These are phyloP conservation scores for Pseudocercospora macadamiae DNA, from an alignment of 2,329 filamentous ascomycete species.

Conservation along the genomic window DNA sequence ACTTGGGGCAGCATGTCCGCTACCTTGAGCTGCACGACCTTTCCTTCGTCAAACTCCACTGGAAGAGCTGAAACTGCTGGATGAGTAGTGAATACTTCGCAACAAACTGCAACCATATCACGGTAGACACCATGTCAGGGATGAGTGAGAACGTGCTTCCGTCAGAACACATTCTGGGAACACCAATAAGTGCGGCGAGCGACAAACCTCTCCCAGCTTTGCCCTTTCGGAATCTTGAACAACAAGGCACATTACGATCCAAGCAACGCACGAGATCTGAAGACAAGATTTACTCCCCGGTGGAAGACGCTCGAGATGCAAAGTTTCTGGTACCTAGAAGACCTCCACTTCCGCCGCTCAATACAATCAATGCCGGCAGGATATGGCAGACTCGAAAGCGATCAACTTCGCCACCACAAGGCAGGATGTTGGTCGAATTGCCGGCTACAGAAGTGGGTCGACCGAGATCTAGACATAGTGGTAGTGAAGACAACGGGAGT, in stretches of 20 bases:
- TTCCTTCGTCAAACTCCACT: background rate
- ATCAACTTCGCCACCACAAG: background rate
- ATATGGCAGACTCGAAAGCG: background rate
- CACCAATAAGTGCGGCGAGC: background rate
- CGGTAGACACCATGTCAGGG: background rate
- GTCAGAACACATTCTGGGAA: background rate
- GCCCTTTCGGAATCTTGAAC: background rate
- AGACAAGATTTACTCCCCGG: background rate
- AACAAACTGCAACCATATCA: background rate
- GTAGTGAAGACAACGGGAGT: background rate
- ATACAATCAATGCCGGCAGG: background rate
- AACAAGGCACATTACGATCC: background rate
- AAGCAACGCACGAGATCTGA: background rate
- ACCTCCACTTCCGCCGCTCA: background rate
- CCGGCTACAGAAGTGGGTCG: background rate
- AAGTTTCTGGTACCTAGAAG: background rate
- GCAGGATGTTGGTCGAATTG: background rate
- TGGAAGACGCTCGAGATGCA: background rate
- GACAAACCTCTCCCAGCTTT: constrained; percentile 1
- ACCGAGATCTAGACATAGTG: background rate
- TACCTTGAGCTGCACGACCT: too few relatives aligned
- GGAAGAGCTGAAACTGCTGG: background rate
- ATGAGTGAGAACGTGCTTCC: background rate
- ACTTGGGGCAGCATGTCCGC: background rate
- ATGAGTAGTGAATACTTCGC: background rate